Conservation (phyloP, 345 rosid genomes). For the Gossypium thurberi region DNA sequence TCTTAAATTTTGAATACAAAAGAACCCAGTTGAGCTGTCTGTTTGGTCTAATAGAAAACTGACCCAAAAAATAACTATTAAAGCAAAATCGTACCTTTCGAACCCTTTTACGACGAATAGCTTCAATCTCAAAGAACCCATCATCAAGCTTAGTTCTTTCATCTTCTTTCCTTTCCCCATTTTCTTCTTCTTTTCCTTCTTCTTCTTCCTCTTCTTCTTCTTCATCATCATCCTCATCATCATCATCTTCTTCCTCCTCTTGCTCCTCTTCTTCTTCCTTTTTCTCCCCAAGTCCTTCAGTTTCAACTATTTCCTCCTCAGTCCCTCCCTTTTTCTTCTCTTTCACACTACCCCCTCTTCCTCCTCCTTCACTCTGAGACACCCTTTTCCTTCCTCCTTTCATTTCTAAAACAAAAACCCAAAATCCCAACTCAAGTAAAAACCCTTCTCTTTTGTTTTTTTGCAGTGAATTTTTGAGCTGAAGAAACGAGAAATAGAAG, state of each 20-base stretch:
- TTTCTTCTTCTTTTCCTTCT: conserved; percentile 25
- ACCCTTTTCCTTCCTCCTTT: neutral
- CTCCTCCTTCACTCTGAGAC: neutral
- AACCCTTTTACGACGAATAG: conserved; percentile 82
- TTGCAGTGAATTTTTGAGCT: no score
- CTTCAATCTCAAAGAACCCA: conserved; percentile 92
- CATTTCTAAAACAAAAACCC: neutral
- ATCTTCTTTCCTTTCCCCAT: conserved; percentile 20
- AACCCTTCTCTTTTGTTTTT: no score
- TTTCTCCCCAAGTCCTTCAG: neutral
- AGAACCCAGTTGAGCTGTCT: neutral
- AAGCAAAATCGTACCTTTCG: conserved; percentile 52
- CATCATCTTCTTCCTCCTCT: conserved; percentile 16
- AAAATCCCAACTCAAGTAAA: neutral
- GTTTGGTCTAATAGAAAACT: conserved; percentile 1
- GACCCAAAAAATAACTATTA: neutral
- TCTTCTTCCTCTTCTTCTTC: conserved; percentile 34
- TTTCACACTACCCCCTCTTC: neutral
- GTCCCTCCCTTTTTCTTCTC: neutral
- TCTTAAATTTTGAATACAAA: neutral
- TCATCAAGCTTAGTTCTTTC: conserved; percentile 84
- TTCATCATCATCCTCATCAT: conserved; percentile 18
- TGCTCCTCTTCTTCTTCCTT: conserved; percentile 1
- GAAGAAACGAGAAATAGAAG: no score
- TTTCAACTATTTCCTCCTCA: neutral